Conservation (phyloP, 2,329 filamentous ascomycete species). For the Saccharata proteae region DNA sequence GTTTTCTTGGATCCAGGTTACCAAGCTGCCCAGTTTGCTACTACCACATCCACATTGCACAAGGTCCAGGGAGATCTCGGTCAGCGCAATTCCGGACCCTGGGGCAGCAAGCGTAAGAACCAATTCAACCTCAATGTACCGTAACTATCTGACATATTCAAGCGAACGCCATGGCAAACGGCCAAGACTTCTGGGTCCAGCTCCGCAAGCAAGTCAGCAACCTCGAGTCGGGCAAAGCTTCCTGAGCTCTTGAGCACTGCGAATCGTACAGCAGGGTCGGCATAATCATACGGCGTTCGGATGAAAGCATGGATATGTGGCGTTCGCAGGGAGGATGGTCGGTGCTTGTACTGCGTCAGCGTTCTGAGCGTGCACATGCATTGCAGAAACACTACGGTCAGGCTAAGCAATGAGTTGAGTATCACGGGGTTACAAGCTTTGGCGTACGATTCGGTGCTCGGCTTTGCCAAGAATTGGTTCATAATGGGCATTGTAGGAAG, state of each 20-base stretch:
- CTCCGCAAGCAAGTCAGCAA: constrained; percentile 33
- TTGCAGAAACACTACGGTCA: too few species aligned
- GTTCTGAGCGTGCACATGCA: too few species aligned
- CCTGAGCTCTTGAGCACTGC: constrained; percentile 6
- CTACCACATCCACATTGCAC: constrained; percentile 22
- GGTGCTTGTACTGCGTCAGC: too few species aligned
- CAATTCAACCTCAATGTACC: too few species aligned
- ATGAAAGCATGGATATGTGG: constrained; percentile 6
- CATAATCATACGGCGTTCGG: constrained; percentile 8
- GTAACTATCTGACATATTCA: neutral
- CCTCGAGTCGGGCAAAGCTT: constrained; percentile 25
- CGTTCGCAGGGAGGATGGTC: constrained; percentile 8
- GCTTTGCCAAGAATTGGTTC: too few species aligned
- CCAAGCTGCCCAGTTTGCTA: constrained; percentile 7
- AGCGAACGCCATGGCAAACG: constrained; percentile 30
- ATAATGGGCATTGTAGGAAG: too few species aligned
- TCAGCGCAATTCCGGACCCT: constrained; percentile 25
- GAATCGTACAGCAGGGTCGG: constrained; percentile 3
- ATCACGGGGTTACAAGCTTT: too few species aligned
- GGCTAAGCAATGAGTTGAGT: too few species aligned
- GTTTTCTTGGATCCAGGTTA: constrained; percentile 6
- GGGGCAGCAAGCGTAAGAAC: constrained; percentile 29
- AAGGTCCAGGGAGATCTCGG: constrained; percentile 27
- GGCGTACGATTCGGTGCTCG: too few species aligned
- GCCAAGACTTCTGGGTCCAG: constrained; percentile 33